Evolutionary conservation across 2,329 filamentous ascomycete genomes (phyloP).

Genomic region (Penicillium polonicum): DNA sequence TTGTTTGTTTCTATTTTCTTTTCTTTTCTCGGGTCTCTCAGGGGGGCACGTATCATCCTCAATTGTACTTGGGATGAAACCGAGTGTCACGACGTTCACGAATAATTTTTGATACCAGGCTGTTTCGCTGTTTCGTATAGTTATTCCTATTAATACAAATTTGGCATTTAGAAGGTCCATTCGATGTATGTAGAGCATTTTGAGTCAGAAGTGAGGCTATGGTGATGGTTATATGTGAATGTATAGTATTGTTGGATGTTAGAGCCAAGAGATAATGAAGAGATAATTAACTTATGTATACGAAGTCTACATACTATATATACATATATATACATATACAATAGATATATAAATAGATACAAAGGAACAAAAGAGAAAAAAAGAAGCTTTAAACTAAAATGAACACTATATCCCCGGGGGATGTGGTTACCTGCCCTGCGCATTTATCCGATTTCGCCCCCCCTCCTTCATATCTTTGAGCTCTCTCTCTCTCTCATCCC

Average conservation of each 20-base stretch:
- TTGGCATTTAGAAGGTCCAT: background rate
- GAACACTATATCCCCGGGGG: background rate
- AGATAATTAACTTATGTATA: background rate
- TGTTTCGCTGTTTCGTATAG: background rate
- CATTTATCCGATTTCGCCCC: conserved; percentile 16
- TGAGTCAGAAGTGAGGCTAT: background rate
- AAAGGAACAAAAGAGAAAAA: background rate
- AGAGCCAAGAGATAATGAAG: background rate
- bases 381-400: conserved; percentile 5
- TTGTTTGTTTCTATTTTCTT: background rate
- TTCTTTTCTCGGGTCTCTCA: background rate
- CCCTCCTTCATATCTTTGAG: conserved; percentile 19
- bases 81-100: conserved; percentile 22
- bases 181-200: background rate
- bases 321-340: too few species aligned
- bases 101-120: conserved; percentile 12
- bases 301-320: too few species aligned
- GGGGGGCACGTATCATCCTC: background rate
- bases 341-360: too few species aligned
- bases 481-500: conserved; percentile 4
- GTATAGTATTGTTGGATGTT: background rate
- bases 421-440: conserved; percentile 10
- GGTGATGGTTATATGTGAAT: background rate
- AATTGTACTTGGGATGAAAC: conserved; percentile 18
- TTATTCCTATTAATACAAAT: conserved; percentile 1